phyloP scores from a whole-genome alignment of 1,284 basidiomycete species.

The Entoloma clypeatum region DNA sequence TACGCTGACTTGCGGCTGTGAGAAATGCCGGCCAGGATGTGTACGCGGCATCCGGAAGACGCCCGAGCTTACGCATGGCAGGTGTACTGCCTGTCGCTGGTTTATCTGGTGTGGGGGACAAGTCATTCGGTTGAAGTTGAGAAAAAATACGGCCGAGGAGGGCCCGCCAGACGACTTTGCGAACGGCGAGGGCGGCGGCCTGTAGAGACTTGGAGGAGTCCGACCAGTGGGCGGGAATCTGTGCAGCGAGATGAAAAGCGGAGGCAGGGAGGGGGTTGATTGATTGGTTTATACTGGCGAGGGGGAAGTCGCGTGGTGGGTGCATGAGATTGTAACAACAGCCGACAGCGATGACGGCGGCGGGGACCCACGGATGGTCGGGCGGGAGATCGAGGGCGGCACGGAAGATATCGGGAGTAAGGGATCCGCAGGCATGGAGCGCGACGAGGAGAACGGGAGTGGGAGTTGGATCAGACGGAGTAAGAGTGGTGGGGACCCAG shows the following conservation, averaged over 20 bases:
- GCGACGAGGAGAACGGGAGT: slow-evolving; percentile 58
- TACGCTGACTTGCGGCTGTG: slow-evolving; percentile 30
- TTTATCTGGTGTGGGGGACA: slow-evolving; percentile 4
- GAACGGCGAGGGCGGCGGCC: slow-evolving; percentile 47
- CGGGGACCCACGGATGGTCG: slow-evolving; percentile 26
- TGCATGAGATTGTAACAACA: slow-evolving; percentile 45
- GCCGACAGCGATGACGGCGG: slow-evolving; percentile 35
- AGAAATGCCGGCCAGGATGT: slow-evolving; percentile 45
- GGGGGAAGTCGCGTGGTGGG: slow-evolving; percentile 33
- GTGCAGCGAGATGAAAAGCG: slow-evolving; percentile 58
- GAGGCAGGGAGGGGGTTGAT: slow-evolving; percentile 27
- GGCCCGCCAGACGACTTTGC: slow-evolving; percentile 66
- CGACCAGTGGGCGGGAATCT: slow-evolving; percentile 40
- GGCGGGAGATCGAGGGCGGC: slow-evolving; percentile 25
- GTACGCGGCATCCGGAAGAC: slow-evolving; percentile 43
- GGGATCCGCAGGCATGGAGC: slow-evolving; percentile 53
- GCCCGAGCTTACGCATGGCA: slow-evolving; percentile 43
- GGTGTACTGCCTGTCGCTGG: slow-evolving; percentile 33
- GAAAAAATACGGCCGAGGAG: slow-evolving; percentile 32
- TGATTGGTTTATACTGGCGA: slow-evolving; percentile 23
- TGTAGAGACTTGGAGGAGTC: slow-evolving; percentile 34
- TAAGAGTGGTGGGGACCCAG: slow-evolving; percentile 32
- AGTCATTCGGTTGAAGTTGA: slow-evolving; percentile 2
- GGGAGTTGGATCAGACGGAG: slow-evolving; percentile 17
- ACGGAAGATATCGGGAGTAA: slow-evolving; percentile 40